Percentiles rank a stretch among this genome's conserved stretches.
Conservation (phyloP, 306 rosid species). For the Calophaca sinica region DNA sequence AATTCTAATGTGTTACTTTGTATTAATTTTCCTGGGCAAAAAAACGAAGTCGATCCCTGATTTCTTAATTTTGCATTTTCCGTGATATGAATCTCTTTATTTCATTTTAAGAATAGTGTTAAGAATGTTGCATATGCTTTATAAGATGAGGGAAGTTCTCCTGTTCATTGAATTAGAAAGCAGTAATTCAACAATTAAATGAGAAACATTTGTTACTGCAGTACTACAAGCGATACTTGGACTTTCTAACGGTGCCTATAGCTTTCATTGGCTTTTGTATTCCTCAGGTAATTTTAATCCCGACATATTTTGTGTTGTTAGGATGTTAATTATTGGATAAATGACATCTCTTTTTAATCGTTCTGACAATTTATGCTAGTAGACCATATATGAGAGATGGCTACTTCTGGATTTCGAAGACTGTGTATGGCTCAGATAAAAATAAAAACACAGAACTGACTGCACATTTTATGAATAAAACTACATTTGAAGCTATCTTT, state of each 20-base stretch:
- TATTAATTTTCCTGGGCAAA: background rate
- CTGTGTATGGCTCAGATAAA: background rate
- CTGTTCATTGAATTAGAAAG: too few relatives aligned
- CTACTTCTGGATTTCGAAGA: too few relatives aligned
- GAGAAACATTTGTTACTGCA: constrained; percentile 58
- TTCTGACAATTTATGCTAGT: too few relatives aligned
- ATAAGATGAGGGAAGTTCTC: background rate
- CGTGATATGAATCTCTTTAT: constrained; percentile 29
- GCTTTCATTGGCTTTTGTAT: constrained; percentile 58
- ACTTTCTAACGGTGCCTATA: constrained; percentile 69
- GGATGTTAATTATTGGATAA: constrained; percentile 12
- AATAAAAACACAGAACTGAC: background rate
- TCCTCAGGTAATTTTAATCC: constrained; percentile 78
- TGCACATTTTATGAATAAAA: constrained; percentile 30
- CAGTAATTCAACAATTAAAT: constrained; percentile 22
- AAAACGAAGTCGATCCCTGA: constrained; percentile 23
- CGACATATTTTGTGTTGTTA: constrained; percentile 28
- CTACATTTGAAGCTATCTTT: constrained; percentile 26
- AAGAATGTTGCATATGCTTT: constrained; percentile 33
- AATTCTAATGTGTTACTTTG: constrained; percentile 12
- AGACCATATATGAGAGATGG: too few relatives aligned
- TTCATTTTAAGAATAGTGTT: constrained; percentile 30
- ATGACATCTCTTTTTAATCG: too few relatives aligned
- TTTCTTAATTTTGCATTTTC: constrained; percentile 27
- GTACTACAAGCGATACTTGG: constrained; percentile 70